Conservation (phyloP, 164 flowering plant species). For the Stephania japonica region DNA sequence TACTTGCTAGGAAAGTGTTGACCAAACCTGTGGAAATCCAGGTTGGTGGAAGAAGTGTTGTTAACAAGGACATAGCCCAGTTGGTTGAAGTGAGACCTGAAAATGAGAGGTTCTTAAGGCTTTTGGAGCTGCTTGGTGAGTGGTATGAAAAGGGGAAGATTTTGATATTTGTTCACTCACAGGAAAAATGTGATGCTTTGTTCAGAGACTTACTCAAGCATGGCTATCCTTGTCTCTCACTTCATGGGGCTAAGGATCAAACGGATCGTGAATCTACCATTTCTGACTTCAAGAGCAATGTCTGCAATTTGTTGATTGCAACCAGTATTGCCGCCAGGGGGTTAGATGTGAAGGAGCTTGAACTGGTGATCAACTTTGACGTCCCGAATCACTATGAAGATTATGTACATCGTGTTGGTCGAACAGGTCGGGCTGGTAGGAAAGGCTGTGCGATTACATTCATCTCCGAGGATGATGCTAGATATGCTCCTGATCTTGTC, state of each 20-base stretch:
- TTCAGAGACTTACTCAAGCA: slow-evolving; percentile 66
- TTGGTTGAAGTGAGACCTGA: slow-evolving; percentile 90
- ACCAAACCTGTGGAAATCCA: slow-evolving; percentile 89
- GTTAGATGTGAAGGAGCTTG: slow-evolving; percentile 95
- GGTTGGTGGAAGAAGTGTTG: slow-evolving; percentile 98
- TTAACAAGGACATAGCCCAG: slow-evolving; percentile 89
- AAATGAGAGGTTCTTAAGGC: slow-evolving; percentile 66
- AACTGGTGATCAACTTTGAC: slow-evolving; percentile 80
- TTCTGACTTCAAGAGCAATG: slow-evolving; percentile 85
- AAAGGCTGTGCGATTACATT: slow-evolving; percentile 96
- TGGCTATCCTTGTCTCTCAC: slow-evolving; percentile 89
- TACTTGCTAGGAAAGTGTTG: slow-evolving; percentile 79
- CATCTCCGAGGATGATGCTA: slow-evolving; percentile 78
- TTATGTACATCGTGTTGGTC: slow-evolving; percentile 95
- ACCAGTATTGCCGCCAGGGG: slow-evolving; percentile 98
- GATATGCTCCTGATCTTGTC: slow-evolving; percentile 90
- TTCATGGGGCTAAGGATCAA: slow-evolving; percentile 97
- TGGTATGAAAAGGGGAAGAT: slow-evolving; percentile 95
- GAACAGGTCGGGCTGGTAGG: slow-evolving; percentile 91
- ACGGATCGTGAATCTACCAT: slow-evolving; percentile 93
- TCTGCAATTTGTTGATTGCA: slow-evolving; percentile 81
- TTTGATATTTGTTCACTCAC: slow-evolving; percentile 83
- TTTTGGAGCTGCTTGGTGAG: slow-evolving; percentile 89
- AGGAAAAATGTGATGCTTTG: slow-evolving; percentile 85
- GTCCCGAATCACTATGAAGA: slow-evolving; percentile 97